Conservation (phyloP, 2,329 filamentous ascomycete species). For the Colletotrichum lupini region DNA sequence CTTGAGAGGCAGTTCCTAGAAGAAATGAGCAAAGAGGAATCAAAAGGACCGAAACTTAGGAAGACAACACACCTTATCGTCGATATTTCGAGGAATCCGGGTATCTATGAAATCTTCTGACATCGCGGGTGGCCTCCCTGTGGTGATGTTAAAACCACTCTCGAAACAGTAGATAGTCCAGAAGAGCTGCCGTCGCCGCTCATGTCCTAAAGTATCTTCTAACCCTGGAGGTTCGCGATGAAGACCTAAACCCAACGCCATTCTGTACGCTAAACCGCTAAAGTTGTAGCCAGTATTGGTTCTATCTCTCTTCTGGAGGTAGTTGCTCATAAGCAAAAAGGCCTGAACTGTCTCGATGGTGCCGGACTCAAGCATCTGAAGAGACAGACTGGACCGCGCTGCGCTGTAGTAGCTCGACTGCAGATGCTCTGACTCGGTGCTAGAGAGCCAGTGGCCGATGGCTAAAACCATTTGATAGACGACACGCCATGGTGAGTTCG, state of each 20-base stretch:
- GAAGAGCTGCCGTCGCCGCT: slow-evolving; percentile 50
- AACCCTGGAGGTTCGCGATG: slow-evolving; percentile 55
- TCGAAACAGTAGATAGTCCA: slow-evolving; percentile 57
- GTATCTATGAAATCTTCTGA: slow-evolving; percentile 55
- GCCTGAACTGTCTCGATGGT: slow-evolving; percentile 58
- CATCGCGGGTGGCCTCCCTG: slow-evolving; percentile 55
- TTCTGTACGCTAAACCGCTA: slow-evolving; percentile 59
- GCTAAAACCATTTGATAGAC: slow-evolving; percentile 47
- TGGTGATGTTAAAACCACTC: slow-evolving; percentile 59
- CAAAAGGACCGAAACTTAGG: too few species aligned
- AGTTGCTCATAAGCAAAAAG: slow-evolving; percentile 57
- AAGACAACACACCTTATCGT: slow-evolving; percentile 49
- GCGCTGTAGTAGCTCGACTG: slow-evolving; percentile 41
- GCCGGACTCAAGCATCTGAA: slow-evolving; percentile 56
- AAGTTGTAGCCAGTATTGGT: slow-evolving; percentile 65
- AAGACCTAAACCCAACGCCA: slow-evolving; percentile 61
- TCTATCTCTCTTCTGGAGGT: slow-evolving; percentile 61
- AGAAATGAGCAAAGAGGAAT: too few species aligned
- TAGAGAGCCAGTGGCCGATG: slow-evolving; percentile 49
- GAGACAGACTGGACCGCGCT: slow-evolving; percentile 48
- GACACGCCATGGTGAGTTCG: slow-evolving; percentile 36
- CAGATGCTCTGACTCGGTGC: slow-evolving; percentile 32
- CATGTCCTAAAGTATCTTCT: slow-evolving; percentile 46
- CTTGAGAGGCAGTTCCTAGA: slow-evolving; percentile 24
- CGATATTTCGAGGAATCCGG: slow-evolving; percentile 53